Conservation (phyloP, 2,329 filamentous ascomycete genomes). For the Torrubiella hemipterigena region DNA sequence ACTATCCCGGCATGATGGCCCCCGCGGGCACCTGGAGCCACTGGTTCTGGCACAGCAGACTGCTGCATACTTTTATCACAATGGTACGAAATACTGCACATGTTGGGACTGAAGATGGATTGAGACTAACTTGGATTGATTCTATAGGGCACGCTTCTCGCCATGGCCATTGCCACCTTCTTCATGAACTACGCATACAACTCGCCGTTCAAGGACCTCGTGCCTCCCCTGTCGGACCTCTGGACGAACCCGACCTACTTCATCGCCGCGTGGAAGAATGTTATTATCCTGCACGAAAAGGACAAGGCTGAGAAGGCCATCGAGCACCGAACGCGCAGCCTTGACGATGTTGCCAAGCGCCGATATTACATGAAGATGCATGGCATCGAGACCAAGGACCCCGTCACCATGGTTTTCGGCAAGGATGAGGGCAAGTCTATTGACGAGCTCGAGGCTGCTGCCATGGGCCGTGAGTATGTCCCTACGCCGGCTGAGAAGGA, state of each 20-base stretch:
- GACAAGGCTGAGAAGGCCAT: slow-evolving; percentile 56
- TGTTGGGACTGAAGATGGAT: neutral
- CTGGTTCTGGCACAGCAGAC: slow-evolving; percentile 69
- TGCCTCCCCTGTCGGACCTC: slow-evolving; percentile 60
- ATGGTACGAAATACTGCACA: slow-evolving; percentile 46
- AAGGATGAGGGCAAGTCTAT: slow-evolving; percentile 22
- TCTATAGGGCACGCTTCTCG: slow-evolving; percentile 50
- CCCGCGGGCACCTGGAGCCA: slow-evolving; percentile 70
- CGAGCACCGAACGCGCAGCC: slow-evolving; percentile 58
- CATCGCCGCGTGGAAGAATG: slow-evolving; percentile 51
- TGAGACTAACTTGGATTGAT: neutral
- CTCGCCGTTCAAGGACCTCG: slow-evolving; percentile 68
- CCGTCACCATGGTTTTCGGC: slow-evolving; percentile 34
- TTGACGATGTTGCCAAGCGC: slow-evolving; percentile 83
- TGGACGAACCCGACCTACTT: slow-evolving; percentile 59
- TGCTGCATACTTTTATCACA: slow-evolving; percentile 71
- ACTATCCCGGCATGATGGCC: slow-evolving; percentile 85
- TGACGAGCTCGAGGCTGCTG: slow-evolving; percentile 21
- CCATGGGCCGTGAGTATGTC: slow-evolving; percentile 22
- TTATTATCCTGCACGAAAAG: slow-evolving; percentile 65
- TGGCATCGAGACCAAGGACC: slow-evolving; percentile 56
- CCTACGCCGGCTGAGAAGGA: slow-evolving; percentile 13
- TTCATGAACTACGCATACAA: slow-evolving; percentile 66
- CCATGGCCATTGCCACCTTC: slow-evolving; percentile 61
- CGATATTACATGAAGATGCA: slow-evolving; percentile 76